A percentile compares a stretch with the other conserved stretches of the same genome.
Conservation (phyloP, 106 monocot species). For the Allium cepa region DNA sequence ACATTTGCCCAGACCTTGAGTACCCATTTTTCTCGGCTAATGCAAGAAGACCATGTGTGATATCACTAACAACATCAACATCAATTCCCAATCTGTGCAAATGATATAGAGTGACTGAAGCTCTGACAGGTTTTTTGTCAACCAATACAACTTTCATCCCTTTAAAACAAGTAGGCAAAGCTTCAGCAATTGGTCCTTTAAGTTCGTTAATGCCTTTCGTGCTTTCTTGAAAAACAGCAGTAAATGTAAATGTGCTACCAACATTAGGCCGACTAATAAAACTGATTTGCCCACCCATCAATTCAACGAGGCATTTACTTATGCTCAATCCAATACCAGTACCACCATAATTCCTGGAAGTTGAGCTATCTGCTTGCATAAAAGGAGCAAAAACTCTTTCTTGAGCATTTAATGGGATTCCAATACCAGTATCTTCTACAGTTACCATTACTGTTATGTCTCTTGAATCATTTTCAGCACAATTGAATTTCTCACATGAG, state of each 20-base stretch:
- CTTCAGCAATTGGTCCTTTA: conserved; percentile 17
- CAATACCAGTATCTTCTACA: conserved; percentile 95
- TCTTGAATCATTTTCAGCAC: conserved; percentile 15
- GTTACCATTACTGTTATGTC: conserved; percentile 56
- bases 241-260: conserved; percentile 96
- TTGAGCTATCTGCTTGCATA: conserved; percentile 98
- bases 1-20: conserved; percentile 33
- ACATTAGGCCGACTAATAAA: conserved; percentile 65
- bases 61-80: conserved; percentile 37
- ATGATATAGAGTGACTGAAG: conserved; percentile 78
- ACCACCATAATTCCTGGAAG: conserved; percentile 89
- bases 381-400: conserved; percentile 90
- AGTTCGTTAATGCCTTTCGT: too few species aligned
- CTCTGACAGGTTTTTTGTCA: conserved; percentile 72
- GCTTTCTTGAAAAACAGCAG: conserved; percentile 47
- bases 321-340: conserved; percentile 98
- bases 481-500: conserved; percentile 29
- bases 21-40: conserved; percentile 49
- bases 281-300: conserved; percentile 83
- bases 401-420: conserved; percentile 86
- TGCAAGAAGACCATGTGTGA: conserved; percentile 28
- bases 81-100: conserved; percentile 66
- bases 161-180: conserved; percentile 50
- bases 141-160: conserved; percentile 57
- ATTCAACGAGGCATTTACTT: conserved; percentile 92